phyloP scores from a whole-genome alignment of 2,329 filamentous ascomycete genomes.

The Ceratocystis huliohia region DNA sequence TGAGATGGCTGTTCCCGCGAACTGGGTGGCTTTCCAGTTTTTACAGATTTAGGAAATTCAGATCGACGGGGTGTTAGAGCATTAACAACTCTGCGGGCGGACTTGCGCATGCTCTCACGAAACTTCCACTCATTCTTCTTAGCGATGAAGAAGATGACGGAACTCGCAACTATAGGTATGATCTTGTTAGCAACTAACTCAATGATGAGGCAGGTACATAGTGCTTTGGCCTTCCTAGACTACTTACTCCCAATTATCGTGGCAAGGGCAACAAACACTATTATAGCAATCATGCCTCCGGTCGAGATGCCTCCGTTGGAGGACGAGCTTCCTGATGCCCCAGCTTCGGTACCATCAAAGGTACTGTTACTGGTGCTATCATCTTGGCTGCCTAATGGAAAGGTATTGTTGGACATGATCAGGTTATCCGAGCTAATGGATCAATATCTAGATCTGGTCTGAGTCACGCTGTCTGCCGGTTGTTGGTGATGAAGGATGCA shows the following conservation, averaged over 20 bases:
- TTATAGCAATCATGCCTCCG: conserved; percentile 60
- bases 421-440: background rate
- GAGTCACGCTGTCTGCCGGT: background rate
- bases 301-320: conserved; percentile 52
- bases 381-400: conserved; percentile 32
- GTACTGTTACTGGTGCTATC: conserved; percentile 25
- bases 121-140: conserved; percentile 80
- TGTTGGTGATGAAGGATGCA: background rate
- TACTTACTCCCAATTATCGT: conserved; percentile 55
- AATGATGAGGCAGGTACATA: too few relatives aligned
- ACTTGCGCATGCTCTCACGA: conserved; percentile 56
- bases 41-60: conserved; percentile 48
- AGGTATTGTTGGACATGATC: conserved; percentile 30
- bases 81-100: conserved; percentile 48
- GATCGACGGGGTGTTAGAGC: conserved; percentile 49
- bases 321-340: conserved; percentile 51
- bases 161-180: conserved; percentile 42
- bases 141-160: conserved; percentile 61
- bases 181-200: conserved; percentile 17
- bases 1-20: conserved; percentile 26
- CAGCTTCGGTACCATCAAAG: conserved; percentile 41
- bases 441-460: background rate
- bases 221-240: background rate
- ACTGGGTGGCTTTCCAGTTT: conserved; percentile 29
- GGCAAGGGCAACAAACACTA: conserved; percentile 55